A percentile compares a stretch with the other conserved stretches of the same genome.
These are phyloP conservation scores for Xylaria longipes DNA, from an alignment of 495 filamentous ascomycete genomes.

Conservation along the genomic window DNA sequence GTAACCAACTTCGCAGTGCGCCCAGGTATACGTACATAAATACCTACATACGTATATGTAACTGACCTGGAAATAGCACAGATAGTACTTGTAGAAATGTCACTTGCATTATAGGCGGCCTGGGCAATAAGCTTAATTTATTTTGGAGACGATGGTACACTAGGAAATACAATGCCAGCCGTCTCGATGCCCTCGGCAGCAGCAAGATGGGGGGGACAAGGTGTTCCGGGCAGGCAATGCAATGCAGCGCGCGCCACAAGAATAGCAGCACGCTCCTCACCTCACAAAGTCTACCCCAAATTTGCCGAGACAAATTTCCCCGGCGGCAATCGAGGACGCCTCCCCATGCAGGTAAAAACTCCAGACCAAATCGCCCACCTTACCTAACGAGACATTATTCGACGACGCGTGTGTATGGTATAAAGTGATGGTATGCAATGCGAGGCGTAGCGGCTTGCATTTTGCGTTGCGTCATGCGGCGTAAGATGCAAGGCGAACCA, in stretches of 20 bases:
- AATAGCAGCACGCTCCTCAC: constrained; percentile 1
- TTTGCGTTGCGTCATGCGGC: neutral
- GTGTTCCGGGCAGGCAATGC: constrained; percentile 24
- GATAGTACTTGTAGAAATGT: too few species aligned
- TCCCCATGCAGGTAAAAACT: constrained; percentile 11
- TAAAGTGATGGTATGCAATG: neutral
- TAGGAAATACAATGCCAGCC: neutral
- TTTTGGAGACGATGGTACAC: neutral
- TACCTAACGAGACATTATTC: constrained; percentile 9
- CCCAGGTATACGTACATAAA: too few species aligned
- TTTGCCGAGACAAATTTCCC: constrained; percentile 1
- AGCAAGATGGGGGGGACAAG: neutral
- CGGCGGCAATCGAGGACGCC: constrained; percentile 19
- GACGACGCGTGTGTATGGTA: neutral
- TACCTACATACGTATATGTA: too few species aligned
- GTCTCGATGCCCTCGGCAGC: constrained; percentile 20
- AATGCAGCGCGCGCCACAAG: constrained; percentile 11
- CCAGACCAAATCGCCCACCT: neutral
- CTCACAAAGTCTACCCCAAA: neutral
- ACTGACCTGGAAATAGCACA: neutral
- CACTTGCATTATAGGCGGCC: neutral
- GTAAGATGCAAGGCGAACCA: neutral
- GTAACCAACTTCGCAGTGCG: too few species aligned
- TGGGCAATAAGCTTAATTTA: constrained; percentile 9
- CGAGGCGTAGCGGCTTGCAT: neutral